Evolutionary conservation across 2,329 filamentous ascomycete species (phyloP), one percentile per base, ranked within the genome.

Genomic region (Sarocladiaceae sp.): DNA sequence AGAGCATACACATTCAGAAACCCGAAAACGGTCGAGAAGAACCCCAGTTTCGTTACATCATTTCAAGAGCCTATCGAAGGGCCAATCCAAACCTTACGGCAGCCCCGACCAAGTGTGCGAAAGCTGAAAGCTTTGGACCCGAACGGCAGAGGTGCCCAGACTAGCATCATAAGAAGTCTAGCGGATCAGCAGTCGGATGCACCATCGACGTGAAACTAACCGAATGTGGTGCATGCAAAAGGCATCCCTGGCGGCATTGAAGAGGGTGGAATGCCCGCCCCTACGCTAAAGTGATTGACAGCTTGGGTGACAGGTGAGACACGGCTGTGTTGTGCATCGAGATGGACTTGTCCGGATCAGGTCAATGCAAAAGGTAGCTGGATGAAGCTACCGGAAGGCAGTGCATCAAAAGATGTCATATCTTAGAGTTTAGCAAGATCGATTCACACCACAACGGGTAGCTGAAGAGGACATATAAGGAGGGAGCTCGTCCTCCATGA

Each of bases 151-250:
- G 8, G 10, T 33, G 29, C 10, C 29, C 10, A 33, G 8, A 42
- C 37, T 42, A 42, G 23, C 4, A 20, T 25, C 8, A 8, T 4
- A 23, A 10, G 25, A 5, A 29, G 40, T 29, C 29, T 46, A 46
- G 40, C 40, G 40, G 40, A 46, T 46, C 44, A 20, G 13, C 26
- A 33, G 13, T 25, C 5, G 15, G 10, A n/a, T 15, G 15, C 44
- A 8, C 31, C 44, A 22, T 48, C 23, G 44, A n/a, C 44, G 31
- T 17, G 13, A 11, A 28, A 8, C 44, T 48, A 48, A 33, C 44
- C 26, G 28, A 5, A 48, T 48, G 15, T 48, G 44, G 44, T 48
- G 25, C 44, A 29, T 48, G 44, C 44, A 48, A 48, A 48, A 22
- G 44, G 20, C 44, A 26, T n/a, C 8, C 17, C 40, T 44, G 28